Evolutionary conservation across 1,284 basidiomycete genomes (phyloP), one percentile per base, ranked within the genome.

Genomic region (Malassezia globosa): DNA sequence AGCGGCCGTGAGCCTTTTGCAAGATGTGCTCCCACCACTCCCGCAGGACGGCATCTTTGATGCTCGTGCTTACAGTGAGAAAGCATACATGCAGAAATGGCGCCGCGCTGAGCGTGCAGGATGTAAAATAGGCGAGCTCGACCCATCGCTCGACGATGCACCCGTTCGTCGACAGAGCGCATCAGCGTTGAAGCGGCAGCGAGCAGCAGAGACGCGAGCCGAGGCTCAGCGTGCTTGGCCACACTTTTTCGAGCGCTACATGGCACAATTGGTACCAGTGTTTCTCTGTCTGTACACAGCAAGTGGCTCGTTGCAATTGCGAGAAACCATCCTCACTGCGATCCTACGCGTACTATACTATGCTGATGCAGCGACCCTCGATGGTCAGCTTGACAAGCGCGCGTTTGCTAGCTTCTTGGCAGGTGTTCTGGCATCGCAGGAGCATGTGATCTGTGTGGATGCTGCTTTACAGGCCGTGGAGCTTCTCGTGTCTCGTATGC

Each of bases 41-140:
- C 65, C 68, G 5, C 42, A 62, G 82, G 87, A 94, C 72, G 90
- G 90, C 19, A 84, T 95, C 7, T 96, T 95, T 70, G 90, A 95
- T 67, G 79, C 84, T 60, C 87, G 84, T 57, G 76, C 77, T 0
- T 95, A 95, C 69, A 84, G 85, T 0, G 89, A 94, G 73, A 90
- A 87, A 69, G 80, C 83, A 4, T 74, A 90, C 26, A 77, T 44
- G 19, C 31, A 35, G 29, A 23, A 21, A 13, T 22, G 19, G 18
- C 50, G 50, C 16, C 50, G 37, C 18, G 44, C 44, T 24, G 34
- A 39, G 25, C 34, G 60, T 47, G 54, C 56, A 51, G 21, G 51
- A 26, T 45, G 29, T 37, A 7, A 40, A 39, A 22, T 39, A 27
- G 46, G 41, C 37, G 29, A 33, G 27, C 39, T 39, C 11, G 47